Base-by-base conservation (phyloP, 805 yeast genomes). In the Suhomyces sp. region DNA sequence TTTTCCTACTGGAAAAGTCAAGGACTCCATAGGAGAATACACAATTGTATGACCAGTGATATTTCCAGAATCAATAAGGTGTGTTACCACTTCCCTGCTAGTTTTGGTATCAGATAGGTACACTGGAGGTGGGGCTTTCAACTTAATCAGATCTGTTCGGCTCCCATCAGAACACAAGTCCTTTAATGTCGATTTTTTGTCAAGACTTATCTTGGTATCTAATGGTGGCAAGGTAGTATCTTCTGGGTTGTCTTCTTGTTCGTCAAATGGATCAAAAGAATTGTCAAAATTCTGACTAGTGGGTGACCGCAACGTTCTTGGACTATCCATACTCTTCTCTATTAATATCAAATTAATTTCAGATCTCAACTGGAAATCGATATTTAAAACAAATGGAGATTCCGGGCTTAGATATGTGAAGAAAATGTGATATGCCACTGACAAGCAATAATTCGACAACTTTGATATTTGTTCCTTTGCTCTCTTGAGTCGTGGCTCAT, bases 361-460 rank as follows among this genome's bases (percentile, higher is more conserved):
- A 23, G 63, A 68, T 41, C 79, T 63, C 25, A 79, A 50, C 7
- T 43, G 48, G 48, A 75, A 79, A 42, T 81, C 82, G 31, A 88
- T 77, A 47, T 88, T 88, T 21, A 88, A 60, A 38, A 80, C 81
- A 44, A 70, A 77, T 0, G 90, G 83, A 0, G 95, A 76, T 12
- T 83, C 83, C 13, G 68, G 57, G 11, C 82, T 71, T 31, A 88
- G 65, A 54, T 76, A 86, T 0, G 83, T 71, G 5, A 82, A 72
- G 53, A 76, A 86, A 19, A 87, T 76, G 32, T 71, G 72, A 55
- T 79, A 83, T 0, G 82, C 81, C 38, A 70, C 64, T 2, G 83
- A 74, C 10, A 81, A 53, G 43, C 87, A 77, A 33, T 72, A 77
- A 35, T 72, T 74, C 2, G 79, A 66, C 17, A 77, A 58, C 26